These are phyloP conservation scores for Blastobotrys capitulatus DNA, from an alignment of 1,139 yeast species.

Conservation along the genomic window DNA sequence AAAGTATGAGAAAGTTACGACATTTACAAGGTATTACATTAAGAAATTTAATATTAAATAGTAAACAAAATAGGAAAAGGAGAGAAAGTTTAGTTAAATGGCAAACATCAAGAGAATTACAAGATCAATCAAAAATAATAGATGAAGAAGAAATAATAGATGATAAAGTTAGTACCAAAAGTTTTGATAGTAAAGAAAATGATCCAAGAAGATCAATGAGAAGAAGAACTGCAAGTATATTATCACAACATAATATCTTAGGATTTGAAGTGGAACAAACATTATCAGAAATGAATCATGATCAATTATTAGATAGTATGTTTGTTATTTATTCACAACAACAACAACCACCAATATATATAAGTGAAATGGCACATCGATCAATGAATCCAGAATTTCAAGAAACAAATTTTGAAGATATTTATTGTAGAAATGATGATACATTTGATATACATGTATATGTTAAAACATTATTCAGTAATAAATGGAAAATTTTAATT, in stretches of 20 bases:
- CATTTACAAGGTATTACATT: constrained; percentile 23
- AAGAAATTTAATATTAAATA: constrained; percentile 16
- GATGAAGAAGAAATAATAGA: not conserved
- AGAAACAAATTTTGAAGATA: constrained; percentile 26
- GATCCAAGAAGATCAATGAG: constrained; percentile 2
- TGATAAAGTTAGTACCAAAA: not conserved
- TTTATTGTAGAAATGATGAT: constrained; percentile 15
- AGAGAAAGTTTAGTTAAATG: constrained; percentile 14
- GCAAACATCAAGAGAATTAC: too few relatives aligned
- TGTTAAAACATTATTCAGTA: constrained; percentile 11
- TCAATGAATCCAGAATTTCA: constrained; percentile 36
- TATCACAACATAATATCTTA: constrained; percentile 2
- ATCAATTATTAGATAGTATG: constrained; percentile 34
- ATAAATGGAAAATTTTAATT: constrained; percentile 15
- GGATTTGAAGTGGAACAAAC: constrained; percentile 18
- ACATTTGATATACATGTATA: constrained; percentile 17
- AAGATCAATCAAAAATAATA: not conserved
- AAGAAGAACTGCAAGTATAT: constrained; percentile 1
- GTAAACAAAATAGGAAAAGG: constrained; percentile 6
- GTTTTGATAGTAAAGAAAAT: not conserved
- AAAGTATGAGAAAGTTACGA: constrained; percentile 19
- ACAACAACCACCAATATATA: constrained; percentile 35
- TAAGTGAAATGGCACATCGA: constrained; percentile 36
- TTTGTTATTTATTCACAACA: constrained; percentile 33
- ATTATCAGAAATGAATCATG: constrained; percentile 29